These are phyloP conservation scores for Lentinula novae-zelandiae DNA, from an alignment of 1,284 basidiomycete genomes.

Conservation along the genomic window DNA sequence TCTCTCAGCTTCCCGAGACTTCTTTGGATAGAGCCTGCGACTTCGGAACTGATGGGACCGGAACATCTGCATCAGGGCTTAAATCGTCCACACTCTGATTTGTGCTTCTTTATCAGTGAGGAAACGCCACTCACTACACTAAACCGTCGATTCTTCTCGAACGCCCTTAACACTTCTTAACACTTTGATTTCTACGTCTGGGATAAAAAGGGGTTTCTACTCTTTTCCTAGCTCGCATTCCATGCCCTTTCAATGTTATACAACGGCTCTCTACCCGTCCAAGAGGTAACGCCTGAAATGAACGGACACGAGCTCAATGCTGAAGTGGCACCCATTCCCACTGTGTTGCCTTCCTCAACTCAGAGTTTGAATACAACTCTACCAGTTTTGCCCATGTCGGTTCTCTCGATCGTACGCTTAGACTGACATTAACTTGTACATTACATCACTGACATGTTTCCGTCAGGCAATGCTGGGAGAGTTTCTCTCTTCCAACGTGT, in stretches of 20 bases:
- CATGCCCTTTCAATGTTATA: not conserved
- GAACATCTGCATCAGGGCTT: no score
- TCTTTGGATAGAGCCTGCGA: no score
- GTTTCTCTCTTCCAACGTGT: slow-evolving; percentile 88
- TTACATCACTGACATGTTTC: not conserved
- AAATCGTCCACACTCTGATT: no score
- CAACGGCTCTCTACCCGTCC: not conserved
- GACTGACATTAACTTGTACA: not conserved
- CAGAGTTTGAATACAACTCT: slow-evolving; percentile 75
- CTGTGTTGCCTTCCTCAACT: slow-evolving; percentile 54
- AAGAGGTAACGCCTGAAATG: not conserved
- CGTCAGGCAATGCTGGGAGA: slow-evolving; percentile 87
- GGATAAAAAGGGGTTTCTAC: not conserved
- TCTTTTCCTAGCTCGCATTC: no score
- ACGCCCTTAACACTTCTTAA: not conserved
- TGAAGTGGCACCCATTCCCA: slow-evolving; percentile 58
- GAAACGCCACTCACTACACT: not conserved
- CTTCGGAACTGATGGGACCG: not conserved
- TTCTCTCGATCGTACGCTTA: slow-evolving; percentile 79
- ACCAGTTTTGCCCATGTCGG: slow-evolving; percentile 83
- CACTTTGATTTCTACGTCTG: not conserved
- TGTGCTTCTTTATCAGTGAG: no score
- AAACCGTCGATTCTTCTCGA: not conserved
- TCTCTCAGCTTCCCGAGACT: no score
- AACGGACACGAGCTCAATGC: not conserved